These are phyloP conservation scores for Fagus crenata DNA, from an alignment of 306 rosid species.

Conservation along the genomic window DNA sequence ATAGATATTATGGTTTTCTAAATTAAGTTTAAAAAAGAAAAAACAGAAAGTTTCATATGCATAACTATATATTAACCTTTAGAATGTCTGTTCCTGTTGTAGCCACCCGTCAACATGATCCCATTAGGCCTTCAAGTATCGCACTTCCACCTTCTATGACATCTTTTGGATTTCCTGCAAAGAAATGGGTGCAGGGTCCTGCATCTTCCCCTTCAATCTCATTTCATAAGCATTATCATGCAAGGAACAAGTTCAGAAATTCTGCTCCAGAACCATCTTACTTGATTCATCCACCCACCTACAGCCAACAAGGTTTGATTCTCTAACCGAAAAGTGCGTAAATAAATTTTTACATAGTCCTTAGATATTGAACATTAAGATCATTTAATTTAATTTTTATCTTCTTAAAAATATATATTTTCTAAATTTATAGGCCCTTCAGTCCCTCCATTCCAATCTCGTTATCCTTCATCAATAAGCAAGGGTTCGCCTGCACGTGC, in stretches of 20 bases:
- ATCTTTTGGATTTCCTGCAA: slow-evolving; percentile 38
- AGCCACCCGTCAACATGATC: slow-evolving; percentile 42
- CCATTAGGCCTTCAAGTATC: slow-evolving; percentile 42
- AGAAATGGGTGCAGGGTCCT: slow-evolving; percentile 45
- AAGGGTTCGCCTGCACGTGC: slow-evolving; percentile 48
- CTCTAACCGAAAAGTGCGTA: slow-evolving; percentile 2
- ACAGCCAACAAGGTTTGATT: slow-evolving; percentile 57
- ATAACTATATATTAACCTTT: slow-evolving; percentile 3
- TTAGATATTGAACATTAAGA: slow-evolving; percentile 20
- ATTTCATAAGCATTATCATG: slow-evolving; percentile 44
- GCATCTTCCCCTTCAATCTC: slow-evolving; percentile 45
- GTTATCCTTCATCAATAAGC: slow-evolving; percentile 44
- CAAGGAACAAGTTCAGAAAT: slow-evolving; percentile 36
- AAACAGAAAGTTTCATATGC: slow-evolving; percentile 8
- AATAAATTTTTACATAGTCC: slow-evolving; percentile 5
- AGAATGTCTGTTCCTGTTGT: slow-evolving; percentile 22
- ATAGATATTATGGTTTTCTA: slow-evolving; percentile 12
- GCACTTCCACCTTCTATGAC: slow-evolving; percentile 68
- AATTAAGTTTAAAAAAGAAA: slow-evolving; percentile 2
- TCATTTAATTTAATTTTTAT: slow-evolving; percentile 17
- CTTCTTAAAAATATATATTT: neutral
- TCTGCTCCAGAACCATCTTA: slow-evolving; percentile 44
- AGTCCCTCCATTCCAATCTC: slow-evolving; percentile 50
- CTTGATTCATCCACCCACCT: slow-evolving; percentile 42
- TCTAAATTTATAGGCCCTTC: slow-evolving; percentile 47